Conservation (phyloP, 805 yeast genomes). For the Hanseniaspora lindneri region DNA sequence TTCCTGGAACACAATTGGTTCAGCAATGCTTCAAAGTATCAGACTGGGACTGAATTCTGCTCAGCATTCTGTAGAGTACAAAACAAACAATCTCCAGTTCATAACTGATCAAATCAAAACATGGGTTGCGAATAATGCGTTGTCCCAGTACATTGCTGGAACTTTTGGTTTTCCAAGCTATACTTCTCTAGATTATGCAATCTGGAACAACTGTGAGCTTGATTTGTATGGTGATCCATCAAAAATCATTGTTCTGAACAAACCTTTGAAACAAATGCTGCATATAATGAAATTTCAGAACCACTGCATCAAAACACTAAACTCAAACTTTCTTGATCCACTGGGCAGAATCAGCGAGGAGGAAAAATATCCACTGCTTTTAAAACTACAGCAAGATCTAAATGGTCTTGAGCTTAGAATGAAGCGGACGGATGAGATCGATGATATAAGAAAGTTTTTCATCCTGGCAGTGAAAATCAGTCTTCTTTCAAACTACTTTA, state of each 20-base stretch:
- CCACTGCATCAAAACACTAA: constrained; percentile 66
- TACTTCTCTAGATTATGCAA: constrained; percentile 67
- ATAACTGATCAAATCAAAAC: constrained; percentile 72
- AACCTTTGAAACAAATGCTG: constrained; percentile 59
- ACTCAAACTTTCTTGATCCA: constrained; percentile 55
- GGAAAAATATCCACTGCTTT: constrained; percentile 64
- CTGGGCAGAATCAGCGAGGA: constrained; percentile 53
- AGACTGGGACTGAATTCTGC: constrained; percentile 84
- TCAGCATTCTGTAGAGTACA: constrained; percentile 47
- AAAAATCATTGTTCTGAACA: constrained; percentile 37
- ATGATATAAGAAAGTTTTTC: constrained; percentile 58
- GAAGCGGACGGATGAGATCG: constrained; percentile 40
- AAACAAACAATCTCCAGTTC: constrained; percentile 32
- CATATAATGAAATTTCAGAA: constrained; percentile 78
- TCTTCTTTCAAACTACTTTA: constrained; percentile 65
- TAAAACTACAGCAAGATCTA: constrained; percentile 56
- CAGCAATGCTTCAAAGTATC: constrained; percentile 85
- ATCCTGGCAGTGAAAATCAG: constrained; percentile 69
- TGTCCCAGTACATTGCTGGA: constrained; percentile 79
- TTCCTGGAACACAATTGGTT: constrained; percentile 89
- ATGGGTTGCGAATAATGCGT: constrained; percentile 88
- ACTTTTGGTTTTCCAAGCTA: constrained; percentile 93
- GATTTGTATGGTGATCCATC: constrained; percentile 21
- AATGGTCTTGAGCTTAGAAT: constrained; percentile 55
- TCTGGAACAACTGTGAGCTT: constrained; percentile 37